Evolutionary conservation across 2,329 filamentous ascomycete genomes (phyloP), one percentile per base, ranked within the genome.

Genomic region (Pestalotiopsis sp.): DNA sequence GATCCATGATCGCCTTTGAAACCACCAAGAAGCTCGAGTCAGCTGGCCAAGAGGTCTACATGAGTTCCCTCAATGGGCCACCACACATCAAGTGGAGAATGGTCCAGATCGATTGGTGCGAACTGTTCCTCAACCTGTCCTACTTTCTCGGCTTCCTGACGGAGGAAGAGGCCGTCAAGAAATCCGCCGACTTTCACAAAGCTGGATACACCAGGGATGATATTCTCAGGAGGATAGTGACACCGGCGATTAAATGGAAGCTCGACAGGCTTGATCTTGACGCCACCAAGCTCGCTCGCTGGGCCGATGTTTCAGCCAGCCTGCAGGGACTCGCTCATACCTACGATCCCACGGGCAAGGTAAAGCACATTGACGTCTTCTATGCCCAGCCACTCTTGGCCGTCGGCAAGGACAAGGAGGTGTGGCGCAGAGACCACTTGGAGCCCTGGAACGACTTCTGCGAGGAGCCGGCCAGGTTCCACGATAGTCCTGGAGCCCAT

Each of bases 1-100:
- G 84, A 1, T 74, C 77, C 0, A 82, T 83, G 68, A 69, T 85
- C 1, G 80, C 81, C 0, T 86, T 84, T 68, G 83, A 86, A 70
- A 73, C 82, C 1, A 74, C 77, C 23, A 85, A 86, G 70, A 64
- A 73, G 2, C 77, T 86, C 31, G 80, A 85, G 61, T 41, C 61
- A 0, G 64, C 75, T 4, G 79, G 80, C 0, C 77, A 82, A 11
- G 69, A 75, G 25, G 81, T 85, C 12, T 85, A 85, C 73, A 70
- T 83, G 4, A 82, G 75, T 6, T 72, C 70, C 20, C 77, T 85
- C 65, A 82, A 86, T 69, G 78, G 81, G 5, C 81, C 82, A 2
- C 83, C 82, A 1, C 78, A 81, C 65, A 81, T 84, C 73, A 82
- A 81, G 67, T 59, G 69, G 3, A 74, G 79, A 58, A 76, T 82